Conservation (phyloP, 2,329 filamentous ascomycete species). For the Neopestalotiopsis clavispora region DNA sequence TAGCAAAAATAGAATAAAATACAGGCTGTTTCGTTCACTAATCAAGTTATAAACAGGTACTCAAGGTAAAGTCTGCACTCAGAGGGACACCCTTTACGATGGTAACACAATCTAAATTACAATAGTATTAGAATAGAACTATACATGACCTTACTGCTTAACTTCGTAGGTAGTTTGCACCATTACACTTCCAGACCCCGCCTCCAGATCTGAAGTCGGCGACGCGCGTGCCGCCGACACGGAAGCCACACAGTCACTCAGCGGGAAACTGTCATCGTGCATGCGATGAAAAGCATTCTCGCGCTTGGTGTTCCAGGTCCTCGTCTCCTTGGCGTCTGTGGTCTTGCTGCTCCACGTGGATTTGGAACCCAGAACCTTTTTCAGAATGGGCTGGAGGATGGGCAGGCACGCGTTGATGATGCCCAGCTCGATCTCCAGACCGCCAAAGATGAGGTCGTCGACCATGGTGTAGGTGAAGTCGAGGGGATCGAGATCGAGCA, state of each 20-base stretch:
- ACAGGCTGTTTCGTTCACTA: too few species aligned
- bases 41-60: too few species aligned
- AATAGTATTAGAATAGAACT: not conserved
- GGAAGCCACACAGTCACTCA: not conserved
- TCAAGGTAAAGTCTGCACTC: not conserved
- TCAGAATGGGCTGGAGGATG: conserved; percentile 45
- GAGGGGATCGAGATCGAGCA: conserved; percentile 22
- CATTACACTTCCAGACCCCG: not conserved
- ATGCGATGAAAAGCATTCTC: not conserved
- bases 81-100: not conserved
- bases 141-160: not conserved
- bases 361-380: conserved; percentile 16
- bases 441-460: conserved; percentile 41
- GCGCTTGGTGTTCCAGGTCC: not conserved
- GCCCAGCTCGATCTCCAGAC: conserved; percentile 44
- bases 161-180: not conserved
- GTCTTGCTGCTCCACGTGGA: not conserved
- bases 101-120: not conserved
- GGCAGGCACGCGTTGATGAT: conserved; percentile 49
- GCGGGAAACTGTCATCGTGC: not conserved
- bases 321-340: not conserved
- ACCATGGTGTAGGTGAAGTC: conserved; percentile 30
- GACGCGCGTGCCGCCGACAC: not conserved
- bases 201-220: not conserved
- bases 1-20: too few species aligned